Evolutionary conservation across 2,329 filamentous ascomycete genomes (phyloP).

Genomic region (Fusarium palustre): DNA sequence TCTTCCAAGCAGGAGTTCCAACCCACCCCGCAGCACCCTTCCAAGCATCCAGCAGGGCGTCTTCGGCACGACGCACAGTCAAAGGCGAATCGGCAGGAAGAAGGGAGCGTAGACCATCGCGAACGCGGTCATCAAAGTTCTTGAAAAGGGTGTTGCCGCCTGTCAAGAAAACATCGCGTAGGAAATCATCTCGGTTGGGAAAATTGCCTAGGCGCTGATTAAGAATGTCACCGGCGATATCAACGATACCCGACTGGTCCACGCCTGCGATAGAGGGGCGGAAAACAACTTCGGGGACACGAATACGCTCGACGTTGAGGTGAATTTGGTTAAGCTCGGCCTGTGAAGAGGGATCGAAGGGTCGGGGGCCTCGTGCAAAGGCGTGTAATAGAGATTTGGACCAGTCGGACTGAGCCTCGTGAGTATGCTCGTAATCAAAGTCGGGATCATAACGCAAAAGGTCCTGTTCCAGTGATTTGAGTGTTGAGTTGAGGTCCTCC

Average conservation of each 20-base stretch:
- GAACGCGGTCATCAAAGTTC: slow-evolving; percentile 86
- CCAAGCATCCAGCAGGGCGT: slow-evolving; percentile 91
- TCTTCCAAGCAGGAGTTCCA: slow-evolving; percentile 67
- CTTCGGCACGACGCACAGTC: slow-evolving; percentile 76
- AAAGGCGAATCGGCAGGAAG: slow-evolving; percentile 77
- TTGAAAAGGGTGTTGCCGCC: slow-evolving; percentile 91
- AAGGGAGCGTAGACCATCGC: slow-evolving; percentile 76
- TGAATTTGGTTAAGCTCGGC: slow-evolving; percentile 88
- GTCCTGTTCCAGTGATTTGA: slow-evolving; percentile 84
- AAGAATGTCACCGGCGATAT: slow-evolving; percentile 91
- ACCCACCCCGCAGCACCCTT: slow-evolving; percentile 91
- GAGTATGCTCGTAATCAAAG: slow-evolving; percentile 92
- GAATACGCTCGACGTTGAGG: slow-evolving; percentile 95
- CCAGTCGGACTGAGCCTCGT: slow-evolving; percentile 95
- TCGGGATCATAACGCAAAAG: slow-evolving; percentile 86
- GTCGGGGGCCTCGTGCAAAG: slow-evolving; percentile 87
- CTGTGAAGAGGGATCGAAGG: slow-evolving; percentile 84
- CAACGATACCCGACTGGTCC: slow-evolving; percentile 92
- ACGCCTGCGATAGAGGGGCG: slow-evolving; percentile 91
- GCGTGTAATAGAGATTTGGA: slow-evolving; percentile 90
- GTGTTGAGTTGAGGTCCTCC: slow-evolving; percentile 79
- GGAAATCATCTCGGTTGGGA: slow-evolving; percentile 72
- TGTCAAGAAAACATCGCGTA: slow-evolving; percentile 91
- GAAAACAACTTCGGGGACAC: slow-evolving; percentile 93
- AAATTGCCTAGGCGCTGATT: slow-evolving; percentile 78